phyloP scores from a whole-genome alignment of 2,329 filamentous ascomycete species.

The Claviceps cyperi region DNA sequence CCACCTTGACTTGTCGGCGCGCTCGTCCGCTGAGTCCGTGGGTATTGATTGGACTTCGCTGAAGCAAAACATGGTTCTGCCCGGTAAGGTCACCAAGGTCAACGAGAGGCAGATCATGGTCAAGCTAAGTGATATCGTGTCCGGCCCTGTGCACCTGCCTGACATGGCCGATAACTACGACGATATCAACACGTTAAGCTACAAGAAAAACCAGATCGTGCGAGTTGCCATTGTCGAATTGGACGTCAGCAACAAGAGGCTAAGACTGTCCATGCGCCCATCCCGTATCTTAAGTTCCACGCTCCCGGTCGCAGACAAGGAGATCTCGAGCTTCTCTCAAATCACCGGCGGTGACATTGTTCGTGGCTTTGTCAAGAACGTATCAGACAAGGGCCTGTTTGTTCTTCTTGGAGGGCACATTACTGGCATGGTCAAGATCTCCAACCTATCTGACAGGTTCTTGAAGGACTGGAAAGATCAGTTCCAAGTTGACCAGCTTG shows the following conservation, averaged over 20 bases:
- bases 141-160: slow-evolving; percentile 65
- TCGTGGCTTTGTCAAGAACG: slow-evolving; percentile 82
- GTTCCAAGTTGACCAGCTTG: slow-evolving; percentile 79
- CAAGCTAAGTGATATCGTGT: slow-evolving; percentile 67
- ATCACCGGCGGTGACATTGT: slow-evolving; percentile 65
- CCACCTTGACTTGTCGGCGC: slow-evolving; percentile 71
- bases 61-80: slow-evolving; percentile 65
- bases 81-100: slow-evolving; percentile 72
- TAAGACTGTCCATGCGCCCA: slow-evolving; percentile 68
- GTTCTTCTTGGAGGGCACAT: slow-evolving; percentile 69
- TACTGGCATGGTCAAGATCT: slow-evolving; percentile 69
- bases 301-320: slow-evolving; percentile 63
- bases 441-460: slow-evolving; percentile 79
- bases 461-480: slow-evolving; percentile 91
- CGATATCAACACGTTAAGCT: slow-evolving; percentile 58
- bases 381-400: slow-evolving; percentile 81
- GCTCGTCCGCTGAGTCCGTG: slow-evolving; percentile 34
- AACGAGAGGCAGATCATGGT: slow-evolving; percentile 74
- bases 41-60: slow-evolving; percentile 55
- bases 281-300: slow-evolving; percentile 83
- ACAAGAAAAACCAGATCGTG: slow-evolving; percentile 73
- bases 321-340: slow-evolving; percentile 58
- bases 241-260: slow-evolving; percentile 70
- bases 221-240: slow-evolving; percentile 74
- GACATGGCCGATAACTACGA: slow-evolving; percentile 81